These are phyloP conservation scores for Boletus sp. DNA, from an alignment of 1,284 basidiomycete species.

Conservation along the genomic window DNA sequence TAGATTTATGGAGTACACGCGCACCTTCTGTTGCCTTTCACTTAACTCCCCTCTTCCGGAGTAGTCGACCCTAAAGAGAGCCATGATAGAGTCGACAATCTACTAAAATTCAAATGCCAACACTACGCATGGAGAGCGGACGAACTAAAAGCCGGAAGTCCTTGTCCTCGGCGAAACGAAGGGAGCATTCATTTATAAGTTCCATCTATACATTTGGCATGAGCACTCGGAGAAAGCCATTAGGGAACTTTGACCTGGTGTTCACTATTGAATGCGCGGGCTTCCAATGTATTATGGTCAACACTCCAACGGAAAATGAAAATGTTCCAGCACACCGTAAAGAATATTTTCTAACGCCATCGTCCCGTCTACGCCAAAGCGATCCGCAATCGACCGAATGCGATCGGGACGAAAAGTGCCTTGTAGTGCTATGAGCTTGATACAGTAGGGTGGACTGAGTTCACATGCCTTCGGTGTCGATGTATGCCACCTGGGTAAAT, in stretches of 20 bases:
- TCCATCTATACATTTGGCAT: conserved; percentile 58
- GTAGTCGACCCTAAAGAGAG: conserved; percentile 88
- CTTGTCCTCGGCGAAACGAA: conserved; percentile 79
- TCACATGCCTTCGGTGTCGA: conserved; percentile 78
- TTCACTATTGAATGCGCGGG: conserved; percentile 83
- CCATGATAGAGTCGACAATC: conserved; percentile 95
- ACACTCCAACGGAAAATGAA: background rate
- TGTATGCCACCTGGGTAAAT: conserved; percentile 72
- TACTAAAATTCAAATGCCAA: conserved; percentile 32
- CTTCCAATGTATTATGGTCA: conserved; percentile 33
- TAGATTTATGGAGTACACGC: no score
- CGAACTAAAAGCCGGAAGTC: conserved; percentile 69
- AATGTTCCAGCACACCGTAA: conserved; percentile 52
- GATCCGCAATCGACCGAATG: conserved; percentile 83
- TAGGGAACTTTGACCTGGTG: conserved; percentile 56
- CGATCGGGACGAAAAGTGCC: conserved; percentile 93
- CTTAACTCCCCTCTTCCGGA: conserved; percentile 89
- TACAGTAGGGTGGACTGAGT: background rate
- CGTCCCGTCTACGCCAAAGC: conserved; percentile 84
- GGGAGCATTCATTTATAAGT: conserved; percentile 79
- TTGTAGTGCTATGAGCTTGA: conserved; percentile 24
- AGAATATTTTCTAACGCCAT: conserved; percentile 86
- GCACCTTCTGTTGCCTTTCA: conserved; percentile 86
- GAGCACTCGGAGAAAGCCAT: conserved; percentile 6
- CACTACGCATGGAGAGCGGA: background rate